A percentile compares a stretch with the other conserved stretches of the same genome.
These are phyloP conservation scores for Exserohilum turcica DNA, from an alignment of 2,329 filamentous ascomycete genomes.

Conservation along the genomic window DNA sequence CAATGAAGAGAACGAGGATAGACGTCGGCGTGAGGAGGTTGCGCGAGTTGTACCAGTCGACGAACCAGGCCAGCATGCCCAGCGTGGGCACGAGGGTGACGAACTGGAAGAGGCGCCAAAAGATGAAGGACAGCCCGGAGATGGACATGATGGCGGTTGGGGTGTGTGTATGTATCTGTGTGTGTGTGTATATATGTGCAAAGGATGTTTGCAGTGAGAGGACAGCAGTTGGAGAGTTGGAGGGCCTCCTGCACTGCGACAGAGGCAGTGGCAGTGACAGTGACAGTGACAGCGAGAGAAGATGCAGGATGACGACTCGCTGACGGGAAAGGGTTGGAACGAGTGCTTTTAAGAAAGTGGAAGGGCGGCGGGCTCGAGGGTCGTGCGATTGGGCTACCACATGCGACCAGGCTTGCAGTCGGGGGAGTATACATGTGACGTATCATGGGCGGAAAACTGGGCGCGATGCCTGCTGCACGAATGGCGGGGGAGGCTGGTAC, in stretches of 20 bases:
- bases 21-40: slow-evolving; percentile 64
- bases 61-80: slow-evolving; percentile 66
- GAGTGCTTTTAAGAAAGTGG: slow-evolving; percentile 21
- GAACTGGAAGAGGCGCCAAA: slow-evolving; percentile 65
- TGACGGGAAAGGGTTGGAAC: slow-evolving; percentile 15
- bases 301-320: slow-evolving; percentile 16
- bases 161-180: too few species aligned
- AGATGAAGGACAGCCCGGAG: slow-evolving; percentile 64
- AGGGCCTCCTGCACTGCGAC: slow-evolving; percentile 15
- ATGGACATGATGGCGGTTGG: slow-evolving; percentile 50
- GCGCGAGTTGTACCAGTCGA: slow-evolving; percentile 61
- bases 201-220: slow-evolving; percentile 12
- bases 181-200: too few species aligned
- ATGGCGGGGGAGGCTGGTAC: slow-evolving; percentile 32
- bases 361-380: slow-evolving; percentile 17
- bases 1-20: slow-evolving; percentile 69
- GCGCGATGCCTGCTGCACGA: slow-evolving; percentile 10
- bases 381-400: slow-evolving; percentile 19
- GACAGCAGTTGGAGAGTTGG: slow-evolving; percentile 12
- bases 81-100: slow-evolving; percentile 66
- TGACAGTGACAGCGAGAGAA: slow-evolving; percentile 3
- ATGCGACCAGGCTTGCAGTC: slow-evolving; percentile 12
- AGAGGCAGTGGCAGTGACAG: too few species aligned
- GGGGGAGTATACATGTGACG: slow-evolving; percentile 25
- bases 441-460: slow-evolving; percentile 29